phyloP scores from a whole-genome alignment of 2,329 filamentous ascomycete species.

The Aspergillus viridinutans region DNA sequence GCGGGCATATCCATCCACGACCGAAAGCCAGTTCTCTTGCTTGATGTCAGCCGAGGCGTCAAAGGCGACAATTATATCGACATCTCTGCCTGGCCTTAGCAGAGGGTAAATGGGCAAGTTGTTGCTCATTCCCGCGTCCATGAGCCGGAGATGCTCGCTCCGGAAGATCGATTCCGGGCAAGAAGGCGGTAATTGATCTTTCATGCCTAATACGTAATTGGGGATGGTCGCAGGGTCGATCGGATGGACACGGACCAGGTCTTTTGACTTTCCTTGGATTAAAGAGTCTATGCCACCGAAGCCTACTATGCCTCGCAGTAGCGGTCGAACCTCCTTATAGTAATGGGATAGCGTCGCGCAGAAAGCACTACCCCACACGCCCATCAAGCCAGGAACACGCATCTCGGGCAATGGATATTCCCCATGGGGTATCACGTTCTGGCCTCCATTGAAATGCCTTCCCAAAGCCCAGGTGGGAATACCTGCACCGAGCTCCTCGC shows the following conservation, averaged over 20 bases:
- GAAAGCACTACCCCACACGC: slow-evolving; percentile 95
- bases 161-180: slow-evolving; percentile 74
- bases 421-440: slow-evolving; percentile 58
- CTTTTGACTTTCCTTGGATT: slow-evolving; percentile 75
- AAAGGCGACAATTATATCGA: slow-evolving; percentile 89
- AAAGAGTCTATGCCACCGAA: slow-evolving; percentile 75
- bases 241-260: slow-evolving; percentile 86
- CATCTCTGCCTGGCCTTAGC: slow-evolving; percentile 77
- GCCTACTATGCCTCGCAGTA: slow-evolving; percentile 70
- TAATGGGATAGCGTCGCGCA: slow-evolving; percentile 95
- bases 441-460: slow-evolving; percentile 71
- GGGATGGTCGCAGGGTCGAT: slow-evolving; percentile 88
- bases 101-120: slow-evolving; percentile 95
- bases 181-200: slow-evolving; percentile 66
- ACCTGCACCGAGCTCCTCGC: slow-evolving; percentile 83
- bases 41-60: slow-evolving; percentile 91
- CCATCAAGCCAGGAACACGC: slow-evolving; percentile 77
- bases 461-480: slow-evolving; percentile 95
- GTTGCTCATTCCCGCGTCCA: slow-evolving; percentile 99
- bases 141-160: slow-evolving; percentile 70
- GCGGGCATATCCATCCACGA: slow-evolving; percentile 85
- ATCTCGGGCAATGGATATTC: slow-evolving; percentile 75
- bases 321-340: slow-evolving; percentile 85
- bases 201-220: slow-evolving; percentile 82
- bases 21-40: slow-evolving; percentile 91